Percentiles rank a stretch among this genome's conserved stretches.
Conservation (phyloP, 495 filamentous ascomycete genomes). For the Penicillium psychrofluorescens region DNA sequence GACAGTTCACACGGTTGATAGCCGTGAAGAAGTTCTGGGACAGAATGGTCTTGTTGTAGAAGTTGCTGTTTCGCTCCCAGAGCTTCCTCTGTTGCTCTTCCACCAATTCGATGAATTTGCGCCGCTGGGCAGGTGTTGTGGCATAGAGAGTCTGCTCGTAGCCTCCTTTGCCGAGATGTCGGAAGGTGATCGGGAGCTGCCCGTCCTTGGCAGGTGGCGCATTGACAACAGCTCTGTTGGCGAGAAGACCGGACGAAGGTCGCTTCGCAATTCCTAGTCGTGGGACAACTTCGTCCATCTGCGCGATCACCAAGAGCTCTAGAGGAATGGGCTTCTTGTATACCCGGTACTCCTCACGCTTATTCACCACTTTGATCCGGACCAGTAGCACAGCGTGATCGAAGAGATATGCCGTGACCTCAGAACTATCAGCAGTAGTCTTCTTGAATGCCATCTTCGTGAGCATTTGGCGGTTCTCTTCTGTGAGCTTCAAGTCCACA, state of each 20-base stretch:
- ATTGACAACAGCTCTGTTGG: constrained; percentile 55
- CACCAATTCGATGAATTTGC: constrained; percentile 96
- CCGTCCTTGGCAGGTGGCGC: constrained; percentile 60
- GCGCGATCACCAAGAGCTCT: constrained; percentile 85
- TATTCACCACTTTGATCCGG: constrained; percentile 81
- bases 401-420: constrained; percentile 91
- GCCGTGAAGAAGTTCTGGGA: constrained; percentile 78
- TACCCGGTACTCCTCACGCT: constrained; percentile 87
- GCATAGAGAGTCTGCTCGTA: constrained; percentile 92
- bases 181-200: constrained; percentile 87
- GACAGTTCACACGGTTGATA: constrained; percentile 81
- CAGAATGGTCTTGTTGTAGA: constrained; percentile 84
- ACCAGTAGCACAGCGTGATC: constrained; percentile 92
- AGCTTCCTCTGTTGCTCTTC: constrained; percentile 83
- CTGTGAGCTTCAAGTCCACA: constrained; percentile 90
- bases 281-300: constrained; percentile 94
- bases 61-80: constrained; percentile 73
- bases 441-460: constrained; percentile 94
- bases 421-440: constrained; percentile 73
- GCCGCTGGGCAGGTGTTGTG: constrained; percentile 65
- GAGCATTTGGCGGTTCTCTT: constrained; percentile 86
- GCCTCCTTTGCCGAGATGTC: constrained; percentile 91
- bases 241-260: constrained; percentile 79
- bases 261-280: constrained; percentile 73
- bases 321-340: constrained; percentile 94